Evolutionary conservation across 1,284 basidiomycete species (phyloP), one percentile per base, ranked within the genome.

Genomic region (Rhodotorula sp.): DNA sequence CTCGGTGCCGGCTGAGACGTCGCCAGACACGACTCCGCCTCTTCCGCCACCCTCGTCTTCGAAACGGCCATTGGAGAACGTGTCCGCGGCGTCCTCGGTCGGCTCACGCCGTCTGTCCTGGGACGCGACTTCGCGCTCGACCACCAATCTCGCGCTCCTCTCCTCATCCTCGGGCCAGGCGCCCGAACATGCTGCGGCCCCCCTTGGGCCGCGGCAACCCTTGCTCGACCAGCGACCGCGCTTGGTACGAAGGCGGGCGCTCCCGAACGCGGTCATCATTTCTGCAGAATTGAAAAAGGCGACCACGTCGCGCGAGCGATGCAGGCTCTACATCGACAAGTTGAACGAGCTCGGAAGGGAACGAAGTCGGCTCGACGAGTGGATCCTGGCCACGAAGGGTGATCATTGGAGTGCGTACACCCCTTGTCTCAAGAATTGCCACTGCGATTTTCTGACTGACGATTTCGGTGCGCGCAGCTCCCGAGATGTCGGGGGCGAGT

Each of bases 331-430:
- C 78, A 89, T 90, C 14, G 82, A 83, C 71, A 93, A 92, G 81
- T 90, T 95, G 75, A 91, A 92, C 77, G 91, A 93, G 77, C 81
- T 95, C 29, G 85, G 87, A 60, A 82, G 84, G 70, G 87, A 87
- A 75, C 91, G 94, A 78, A 89, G 88, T 77, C 92, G 93, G 26
- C 80, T 95, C 69, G 82, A 83, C 22, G 88, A 89, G 33, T 95
- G 93, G 93, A 63, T 77, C 6, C 48, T 37, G 5, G 53, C 42
- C 18, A 57, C 67, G 8, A 46, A 61, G 26, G 48, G 44, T 59
- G n/a, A 29, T 30, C 30, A 44, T 56, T 22, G 30, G n/a, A 4
- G 58, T 42, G 37, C 37, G 37, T 42, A 10, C 37, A 42, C 37
- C 10, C 10, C 10, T 4, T 33, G 4, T 7, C 33, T 33, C 33